phyloP scores from a whole-genome alignment of 2,329 filamentous ascomycete genomes.

The Phyllosticta ampelicida region DNA sequence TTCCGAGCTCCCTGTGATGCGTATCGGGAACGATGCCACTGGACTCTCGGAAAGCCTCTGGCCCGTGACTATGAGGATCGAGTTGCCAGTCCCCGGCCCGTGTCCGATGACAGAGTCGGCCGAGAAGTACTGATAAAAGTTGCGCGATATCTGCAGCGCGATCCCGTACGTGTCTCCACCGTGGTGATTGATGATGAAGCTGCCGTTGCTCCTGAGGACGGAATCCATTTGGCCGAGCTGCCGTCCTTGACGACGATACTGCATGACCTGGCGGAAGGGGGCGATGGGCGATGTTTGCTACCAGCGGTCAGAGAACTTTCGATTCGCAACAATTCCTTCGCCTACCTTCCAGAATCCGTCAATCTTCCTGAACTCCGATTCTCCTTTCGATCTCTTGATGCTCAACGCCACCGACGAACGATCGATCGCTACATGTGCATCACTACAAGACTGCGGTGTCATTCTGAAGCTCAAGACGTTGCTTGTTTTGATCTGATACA shows the following conservation, averaged over 20 bases:
- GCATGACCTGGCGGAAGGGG: background rate
- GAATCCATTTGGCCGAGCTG: conserved; percentile 45
- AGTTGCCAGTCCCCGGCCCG: conserved; percentile 28
- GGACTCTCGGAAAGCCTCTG: conserved; percentile 14
- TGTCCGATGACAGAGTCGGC: conserved; percentile 38
- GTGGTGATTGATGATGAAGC: conserved; percentile 33
- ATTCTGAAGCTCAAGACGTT: conserved; percentile 25
- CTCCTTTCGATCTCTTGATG: background rate
- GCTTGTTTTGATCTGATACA: conserved; percentile 20
- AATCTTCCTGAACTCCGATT: background rate
- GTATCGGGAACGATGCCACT: conserved; percentile 22
- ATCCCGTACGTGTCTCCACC: conserved; percentile 23
- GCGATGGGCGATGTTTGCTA: background rate
- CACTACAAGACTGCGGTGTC: conserved; percentile 11
- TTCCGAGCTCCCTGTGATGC: conserved; percentile 11
- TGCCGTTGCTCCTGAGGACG: conserved; percentile 38
- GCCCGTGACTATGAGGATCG: conserved; percentile 32
- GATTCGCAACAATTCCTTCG: background rate
- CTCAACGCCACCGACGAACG: background rate
- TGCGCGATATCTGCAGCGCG: conserved; percentile 46
- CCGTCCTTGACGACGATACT: conserved; percentile 28
- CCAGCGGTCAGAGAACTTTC: background rate
- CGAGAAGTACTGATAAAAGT: conserved; percentile 47
- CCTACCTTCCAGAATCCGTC: background rate
- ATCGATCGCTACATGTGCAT: background rate